Conservation (phyloP, 1,139 yeast genomes). For the Candida labiduridarum region DNA sequence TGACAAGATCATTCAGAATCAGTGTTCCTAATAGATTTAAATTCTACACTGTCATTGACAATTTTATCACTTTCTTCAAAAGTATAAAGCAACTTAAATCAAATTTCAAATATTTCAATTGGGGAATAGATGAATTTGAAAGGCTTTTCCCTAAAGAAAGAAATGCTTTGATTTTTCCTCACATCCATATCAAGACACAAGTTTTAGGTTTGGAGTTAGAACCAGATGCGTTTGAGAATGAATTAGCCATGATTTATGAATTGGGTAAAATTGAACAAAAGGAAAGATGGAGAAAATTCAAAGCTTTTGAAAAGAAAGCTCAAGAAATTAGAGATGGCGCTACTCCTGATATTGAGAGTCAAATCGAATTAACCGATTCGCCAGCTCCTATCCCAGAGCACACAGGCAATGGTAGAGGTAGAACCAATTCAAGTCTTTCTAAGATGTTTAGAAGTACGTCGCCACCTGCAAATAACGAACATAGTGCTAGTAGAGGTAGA, state of each 20-base stretch:
- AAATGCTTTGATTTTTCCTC: slow-evolving; percentile 33
- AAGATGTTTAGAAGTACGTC: neutral
- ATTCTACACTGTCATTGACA: slow-evolving; percentile 68
- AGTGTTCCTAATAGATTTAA: slow-evolving; percentile 63
- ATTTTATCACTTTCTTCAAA: slow-evolving; percentile 61
- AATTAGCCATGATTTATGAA: slow-evolving; percentile 40
- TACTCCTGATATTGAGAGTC: slow-evolving; percentile 21
- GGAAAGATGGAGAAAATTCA: slow-evolving; percentile 31
- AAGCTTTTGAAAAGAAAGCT: slow-evolving; percentile 33
- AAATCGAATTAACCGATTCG: slow-evolving; percentile 16
- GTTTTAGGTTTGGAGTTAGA: slow-evolving; percentile 42
- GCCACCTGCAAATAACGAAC: neutral
- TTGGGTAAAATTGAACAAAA: slow-evolving; percentile 42
- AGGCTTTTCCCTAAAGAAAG: slow-evolving; percentile 37
- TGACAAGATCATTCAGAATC: slow-evolving; percentile 33
- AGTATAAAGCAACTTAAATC: slow-evolving; percentile 55
- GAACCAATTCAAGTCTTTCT: neutral
- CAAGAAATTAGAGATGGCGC: slow-evolving; percentile 19
- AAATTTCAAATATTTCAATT: slow-evolving; percentile 48
- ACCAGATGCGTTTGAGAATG: slow-evolving; percentile 47
- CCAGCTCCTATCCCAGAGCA: slow-evolving; percentile 12
- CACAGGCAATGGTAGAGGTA: neutral
- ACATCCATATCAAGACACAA: slow-evolving; percentile 31
- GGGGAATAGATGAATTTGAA: slow-evolving; percentile 40
- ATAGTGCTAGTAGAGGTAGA: neutral